Conservation (phyloP, 768 basidiomycete genomes). For the Tubosaeta brunneosetosa region DNA sequence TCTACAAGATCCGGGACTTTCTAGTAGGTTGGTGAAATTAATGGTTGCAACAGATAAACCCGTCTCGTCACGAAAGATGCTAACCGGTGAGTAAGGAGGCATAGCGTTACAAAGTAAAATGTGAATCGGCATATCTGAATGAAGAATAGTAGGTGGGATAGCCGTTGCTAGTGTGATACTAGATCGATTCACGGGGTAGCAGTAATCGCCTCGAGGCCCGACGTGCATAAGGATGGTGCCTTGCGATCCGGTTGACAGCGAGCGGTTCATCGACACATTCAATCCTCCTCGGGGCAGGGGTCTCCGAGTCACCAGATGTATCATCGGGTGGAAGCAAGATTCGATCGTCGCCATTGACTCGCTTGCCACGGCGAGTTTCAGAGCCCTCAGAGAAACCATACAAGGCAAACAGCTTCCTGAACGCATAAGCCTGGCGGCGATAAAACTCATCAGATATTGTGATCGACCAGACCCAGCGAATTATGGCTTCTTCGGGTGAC, state of each 20-base stretch:
- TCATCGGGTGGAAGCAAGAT: conserved; percentile 19
- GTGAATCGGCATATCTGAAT: not conserved
- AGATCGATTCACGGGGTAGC: conserved; percentile 15
- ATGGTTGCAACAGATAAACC: not conserved
- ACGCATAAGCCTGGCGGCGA: not conserved
- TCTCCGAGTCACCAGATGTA: not conserved
- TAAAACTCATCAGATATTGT: conserved; percentile 10
- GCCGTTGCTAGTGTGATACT: not conserved
- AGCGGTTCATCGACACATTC: conserved; percentile 18
- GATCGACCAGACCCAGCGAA: conserved; percentile 22
- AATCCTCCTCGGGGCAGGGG: not conserved
- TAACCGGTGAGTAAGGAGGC: not conserved
- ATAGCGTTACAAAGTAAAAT: not conserved
- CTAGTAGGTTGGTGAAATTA: not conserved
- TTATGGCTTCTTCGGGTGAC: conserved; percentile 15
- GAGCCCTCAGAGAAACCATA: not conserved
- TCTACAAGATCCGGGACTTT: not conserved
- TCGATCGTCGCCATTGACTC: conserved; percentile 4
- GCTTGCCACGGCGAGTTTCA: conserved; percentile 3
- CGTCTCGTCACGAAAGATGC: not conserved
- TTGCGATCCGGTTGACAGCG: not conserved
- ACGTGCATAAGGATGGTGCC: conserved; percentile 20
- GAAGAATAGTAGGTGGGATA: not conserved
- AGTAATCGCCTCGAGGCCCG: conserved; percentile 11
- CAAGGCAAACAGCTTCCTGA: not conserved